Evolutionary conservation across 306 rosid genomes (phyloP), one percentile per base, ranked within the genome.

Genomic region (Vachellia pachyceras): DNA sequence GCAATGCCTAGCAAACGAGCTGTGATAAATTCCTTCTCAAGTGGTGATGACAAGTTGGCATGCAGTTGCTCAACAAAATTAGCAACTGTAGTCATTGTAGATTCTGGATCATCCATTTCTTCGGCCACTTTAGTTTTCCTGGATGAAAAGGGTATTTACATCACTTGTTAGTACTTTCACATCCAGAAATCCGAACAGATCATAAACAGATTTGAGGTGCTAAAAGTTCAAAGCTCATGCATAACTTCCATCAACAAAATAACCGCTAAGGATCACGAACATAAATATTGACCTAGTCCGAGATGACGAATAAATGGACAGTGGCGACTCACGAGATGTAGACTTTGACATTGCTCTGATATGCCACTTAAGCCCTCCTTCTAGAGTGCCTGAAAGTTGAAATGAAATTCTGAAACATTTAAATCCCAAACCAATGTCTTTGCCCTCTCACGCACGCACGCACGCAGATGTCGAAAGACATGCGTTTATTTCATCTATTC

Each of bases 11-110:
- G 86, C 84, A 95, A 83, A 61, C 84, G 90, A 78, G 89, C 87
- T 42, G 99, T 93, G 63, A 91, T 83, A 69, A 85, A 86, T 89
- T 91, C 99, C 84, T 93, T 93, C 85, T 95, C 98, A 36, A 71
- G 82, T 35, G 92, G 86, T 45, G 99, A 91, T 81, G 98, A 93
- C 84, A 86, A 60, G 77, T 84, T 89, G 82, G 93, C 94, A 86
- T 93, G 98, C 74, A 95, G 92, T 85, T 95, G 93, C 93, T 95
- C 99, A 54, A 93, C 83, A 81, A 89, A 87, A 73, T 89, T 91
- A 82, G 99, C 97, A 84, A 95, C 95, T 49, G 87, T 83, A 15
- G 93, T 89, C 96, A 89, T 91, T 49, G 92, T 91, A 84, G 86
- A 83, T 85, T 91, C 97, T 73, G 91, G 86, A 84, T 95, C 99